Percentiles rank a stretch among this genome's conserved stretches.
These are phyloP conservation scores for Phialophora chinensis DNA, from an alignment of 2,329 filamentous ascomycete species.

Conservation along the genomic window DNA sequence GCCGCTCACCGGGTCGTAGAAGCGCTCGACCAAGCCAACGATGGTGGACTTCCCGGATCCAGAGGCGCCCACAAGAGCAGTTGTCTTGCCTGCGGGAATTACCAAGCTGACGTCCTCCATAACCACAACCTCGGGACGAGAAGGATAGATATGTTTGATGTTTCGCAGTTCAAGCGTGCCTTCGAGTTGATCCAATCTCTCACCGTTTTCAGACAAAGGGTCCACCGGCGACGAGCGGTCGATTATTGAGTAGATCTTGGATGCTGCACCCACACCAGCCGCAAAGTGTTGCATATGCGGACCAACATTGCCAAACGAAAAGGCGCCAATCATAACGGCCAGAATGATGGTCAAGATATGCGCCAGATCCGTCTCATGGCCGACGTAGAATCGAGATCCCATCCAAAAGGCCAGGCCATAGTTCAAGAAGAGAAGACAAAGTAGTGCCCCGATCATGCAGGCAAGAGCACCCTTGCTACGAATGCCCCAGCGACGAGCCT, in stretches of 20 bases:
- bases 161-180: constrained; percentile 81
- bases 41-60: constrained; percentile 96
- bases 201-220: constrained; percentile 72
- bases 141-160: constrained; percentile 93
- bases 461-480: constrained; percentile 75
- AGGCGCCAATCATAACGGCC: constrained; percentile 90
- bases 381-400: constrained; percentile 73
- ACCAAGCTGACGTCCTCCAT: constrained; percentile 81
- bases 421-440: constrained; percentile 82
- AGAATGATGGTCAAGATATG: constrained; percentile 84
- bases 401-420: constrained; percentile 90
- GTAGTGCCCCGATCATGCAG: constrained; percentile 82
- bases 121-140: constrained; percentile 84
- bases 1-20: constrained; percentile 88
- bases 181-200: constrained; percentile 72
- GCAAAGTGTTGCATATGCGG: constrained; percentile 88
- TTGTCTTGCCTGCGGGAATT: constrained; percentile 88
- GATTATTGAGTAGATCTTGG: constrained; percentile 93
- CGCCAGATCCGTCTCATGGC: constrained; percentile 68
- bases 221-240: constrained; percentile 86
- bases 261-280: constrained; percentile 78
- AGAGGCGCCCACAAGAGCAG: constrained; percentile 90
- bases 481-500: constrained; percentile 77
- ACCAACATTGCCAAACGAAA: constrained; percentile 84
- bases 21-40: constrained; percentile 88